Conservation (phyloP, 2,329 filamentous ascomycete genomes). For the Aspergillus aculeatinus region DNA sequence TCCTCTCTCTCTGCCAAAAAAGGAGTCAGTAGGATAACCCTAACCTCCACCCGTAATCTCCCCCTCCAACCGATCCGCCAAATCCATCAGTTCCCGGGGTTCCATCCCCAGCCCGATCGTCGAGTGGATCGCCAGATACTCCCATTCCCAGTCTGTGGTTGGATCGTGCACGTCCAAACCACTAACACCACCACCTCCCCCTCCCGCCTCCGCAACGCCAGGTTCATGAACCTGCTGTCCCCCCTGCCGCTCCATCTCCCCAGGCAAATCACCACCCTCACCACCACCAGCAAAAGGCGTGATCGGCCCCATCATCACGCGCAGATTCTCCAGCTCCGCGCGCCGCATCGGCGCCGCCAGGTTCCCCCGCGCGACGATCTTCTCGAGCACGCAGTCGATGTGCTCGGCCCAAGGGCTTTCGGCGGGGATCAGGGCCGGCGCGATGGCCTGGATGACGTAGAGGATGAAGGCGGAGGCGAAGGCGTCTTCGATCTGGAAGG, state of each 20-base stretch:
- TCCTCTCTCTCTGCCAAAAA: too few species aligned
- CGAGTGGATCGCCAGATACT: slow-evolving; percentile 21
- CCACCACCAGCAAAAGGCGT: slow-evolving; percentile 23
- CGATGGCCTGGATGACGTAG: slow-evolving; percentile 33
- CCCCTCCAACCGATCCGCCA: slow-evolving; percentile 26
- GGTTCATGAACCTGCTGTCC: neutral
- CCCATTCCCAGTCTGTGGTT: slow-evolving; percentile 27
- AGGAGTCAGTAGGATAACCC: too few species aligned
- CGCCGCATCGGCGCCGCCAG: slow-evolving; percentile 37
- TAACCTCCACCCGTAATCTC: too few species aligned
- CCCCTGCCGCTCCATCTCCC: too few species aligned
- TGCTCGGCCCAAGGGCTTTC: too few species aligned
- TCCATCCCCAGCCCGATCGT: slow-evolving; percentile 22
- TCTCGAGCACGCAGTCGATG: slow-evolving; percentile 30
- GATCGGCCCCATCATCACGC: slow-evolving; percentile 31
- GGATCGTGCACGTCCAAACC: too few species aligned
- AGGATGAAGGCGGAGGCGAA: slow-evolving; percentile 45
- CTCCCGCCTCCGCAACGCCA: too few species aligned
- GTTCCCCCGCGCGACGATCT: slow-evolving; percentile 40
- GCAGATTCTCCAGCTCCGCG: slow-evolving; percentile 29
- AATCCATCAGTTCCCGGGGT: slow-evolving; percentile 24
- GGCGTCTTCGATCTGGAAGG: slow-evolving; percentile 45
- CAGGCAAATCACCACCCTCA: neutral
- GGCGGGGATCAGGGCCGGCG: slow-evolving; percentile 36
- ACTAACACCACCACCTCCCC: too few species aligned